Conservation (phyloP, 2,329 filamentous ascomycete species). For the Scorias spongiosa region DNA sequence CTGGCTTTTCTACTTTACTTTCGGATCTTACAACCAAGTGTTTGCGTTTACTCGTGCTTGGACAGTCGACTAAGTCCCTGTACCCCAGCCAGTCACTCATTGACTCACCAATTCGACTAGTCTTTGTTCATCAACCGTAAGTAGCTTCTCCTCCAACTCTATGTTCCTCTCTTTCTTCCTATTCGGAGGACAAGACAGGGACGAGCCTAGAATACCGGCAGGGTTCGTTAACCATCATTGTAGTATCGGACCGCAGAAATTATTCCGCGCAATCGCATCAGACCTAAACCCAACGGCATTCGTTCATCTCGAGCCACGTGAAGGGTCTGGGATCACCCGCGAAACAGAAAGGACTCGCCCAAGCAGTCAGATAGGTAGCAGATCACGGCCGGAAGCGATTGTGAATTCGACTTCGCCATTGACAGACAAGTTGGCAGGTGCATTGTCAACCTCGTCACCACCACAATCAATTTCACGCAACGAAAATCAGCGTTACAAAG, state of each 20-base stretch:
- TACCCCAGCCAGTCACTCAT: slow-evolving; percentile 1
- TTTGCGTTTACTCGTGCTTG: slow-evolving; percentile 2
- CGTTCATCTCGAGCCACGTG: slow-evolving; percentile 2
- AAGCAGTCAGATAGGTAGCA: not conserved
- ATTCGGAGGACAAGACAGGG: not conserved
- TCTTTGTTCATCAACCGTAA: slow-evolving; percentile 7
- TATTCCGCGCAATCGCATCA: slow-evolving; percentile 6
- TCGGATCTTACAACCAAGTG: not conserved
- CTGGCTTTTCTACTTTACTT: slow-evolving; percentile 1
- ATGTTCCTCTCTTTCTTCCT: no score
- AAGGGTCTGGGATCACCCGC: not conserved
- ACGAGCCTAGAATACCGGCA: not conserved
- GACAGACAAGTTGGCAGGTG: not conserved
- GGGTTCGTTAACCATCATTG: not conserved
- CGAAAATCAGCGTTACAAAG: no score
- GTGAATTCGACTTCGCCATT: slow-evolving; percentile 2
- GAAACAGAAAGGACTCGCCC: not conserved
- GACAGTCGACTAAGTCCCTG: not conserved
- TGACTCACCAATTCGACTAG: slow-evolving; percentile 2
- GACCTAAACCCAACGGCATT: not conserved
- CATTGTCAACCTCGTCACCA: no score
- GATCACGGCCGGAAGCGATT: slow-evolving; percentile 1
- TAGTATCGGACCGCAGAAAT: slow-evolving; percentile 10
- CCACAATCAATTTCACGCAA: no score
- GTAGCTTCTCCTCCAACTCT: slow-evolving; percentile 1